Base-by-base conservation (phyloP, 2,329 filamentous ascomycete genomes). In the Colletotrichum sp. region DNA sequence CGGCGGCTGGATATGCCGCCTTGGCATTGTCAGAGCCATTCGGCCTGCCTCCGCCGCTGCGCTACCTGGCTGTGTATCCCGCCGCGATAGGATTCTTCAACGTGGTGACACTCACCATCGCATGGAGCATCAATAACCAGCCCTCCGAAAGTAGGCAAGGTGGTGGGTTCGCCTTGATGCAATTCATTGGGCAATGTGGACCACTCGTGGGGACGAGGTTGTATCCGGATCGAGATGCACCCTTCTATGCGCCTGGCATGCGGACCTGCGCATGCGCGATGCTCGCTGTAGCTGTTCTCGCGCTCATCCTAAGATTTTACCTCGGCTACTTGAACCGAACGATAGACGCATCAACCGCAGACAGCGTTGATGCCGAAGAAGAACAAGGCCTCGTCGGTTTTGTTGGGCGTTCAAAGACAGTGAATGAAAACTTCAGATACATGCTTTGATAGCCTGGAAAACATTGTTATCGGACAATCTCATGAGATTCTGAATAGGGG, bases 81-180 rank as follows among this genome's bases (percentile, higher is more conserved):
- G 95, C 96, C 3, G 91, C 93, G 3, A 87, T 92, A 1, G 96
- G 96, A 6, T 97, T 98, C 85, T 96, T 98, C 87, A 93, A 91
- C 76, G 94, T 95, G 25, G 94, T 98, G 73, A 95, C 95, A 0
- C 89, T 98, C 36, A 93, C 96, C 79, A 94, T 98, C 72, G 94
- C 95, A 3, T 98, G 96, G 96, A 95, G 91, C 44, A 91, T 98
- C 81, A 98, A 98, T 82, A 98, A 98, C 83, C 95, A 97, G 82
- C 86, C 90, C 69, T 92, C 88, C 15, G 91, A 93, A 77, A 91
- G 90, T 68, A 91, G 92, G 8, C 94, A 94, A 79, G 95, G 95
- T 0, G 92, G 92, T 2, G 95, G 94, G 2, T 95, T 98, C 80
- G 95, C 94, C 1, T 88, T 98, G 36, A 84, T 98, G 81, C 96